Evolutionary conservation across 1,284 basidiomycete genomes (phyloP).

Genomic region (Ustilago sp.): DNA sequence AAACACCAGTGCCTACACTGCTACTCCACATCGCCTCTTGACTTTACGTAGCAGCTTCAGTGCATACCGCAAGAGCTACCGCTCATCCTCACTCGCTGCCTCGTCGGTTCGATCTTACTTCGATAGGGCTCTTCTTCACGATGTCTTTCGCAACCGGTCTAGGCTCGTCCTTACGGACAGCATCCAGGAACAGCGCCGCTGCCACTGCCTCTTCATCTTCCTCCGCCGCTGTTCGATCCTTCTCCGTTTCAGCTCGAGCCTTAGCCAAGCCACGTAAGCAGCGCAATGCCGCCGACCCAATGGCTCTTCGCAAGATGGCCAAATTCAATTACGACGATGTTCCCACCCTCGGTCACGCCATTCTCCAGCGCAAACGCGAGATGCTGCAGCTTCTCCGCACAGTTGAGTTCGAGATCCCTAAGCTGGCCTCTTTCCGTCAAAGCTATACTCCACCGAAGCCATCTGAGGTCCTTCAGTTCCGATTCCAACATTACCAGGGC

Average conservation of each 20-base stretch:
- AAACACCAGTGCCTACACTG: background rate
- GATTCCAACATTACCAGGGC: constrained; percentile 70
- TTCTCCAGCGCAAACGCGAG: constrained; percentile 59
- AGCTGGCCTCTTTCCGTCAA: constrained; percentile 64
- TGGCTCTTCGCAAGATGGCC: constrained; percentile 56
- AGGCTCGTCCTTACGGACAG: constrained; percentile 32
- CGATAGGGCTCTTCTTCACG: background rate
- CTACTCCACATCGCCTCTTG: background rate
- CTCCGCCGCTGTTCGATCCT: constrained; percentile 31
- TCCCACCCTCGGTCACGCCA: constrained; percentile 63
- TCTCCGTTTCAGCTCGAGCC: constrained; percentile 37
- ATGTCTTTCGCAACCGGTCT: constrained; percentile 30
- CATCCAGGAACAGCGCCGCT: constrained; percentile 14
- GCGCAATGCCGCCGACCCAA: constrained; percentile 46
- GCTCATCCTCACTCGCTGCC: background rate
- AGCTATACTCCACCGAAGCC: constrained; percentile 61
- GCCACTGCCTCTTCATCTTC: constrained; percentile 25
- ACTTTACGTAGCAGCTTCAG: background rate
- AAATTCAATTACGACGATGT: constrained; percentile 67
- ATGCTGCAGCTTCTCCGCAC: constrained; percentile 60
- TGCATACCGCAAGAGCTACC: background rate
- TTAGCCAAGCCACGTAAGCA: constrained; percentile 57
- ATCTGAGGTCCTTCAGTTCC: constrained; percentile 53
- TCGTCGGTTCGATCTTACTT: background rate
- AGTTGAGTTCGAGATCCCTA: constrained; percentile 64